Evolutionary conservation across 345 rosid genomes (phyloP), one percentile per base, ranked within the genome.

Genomic region (Passiflora organensis): DNA sequence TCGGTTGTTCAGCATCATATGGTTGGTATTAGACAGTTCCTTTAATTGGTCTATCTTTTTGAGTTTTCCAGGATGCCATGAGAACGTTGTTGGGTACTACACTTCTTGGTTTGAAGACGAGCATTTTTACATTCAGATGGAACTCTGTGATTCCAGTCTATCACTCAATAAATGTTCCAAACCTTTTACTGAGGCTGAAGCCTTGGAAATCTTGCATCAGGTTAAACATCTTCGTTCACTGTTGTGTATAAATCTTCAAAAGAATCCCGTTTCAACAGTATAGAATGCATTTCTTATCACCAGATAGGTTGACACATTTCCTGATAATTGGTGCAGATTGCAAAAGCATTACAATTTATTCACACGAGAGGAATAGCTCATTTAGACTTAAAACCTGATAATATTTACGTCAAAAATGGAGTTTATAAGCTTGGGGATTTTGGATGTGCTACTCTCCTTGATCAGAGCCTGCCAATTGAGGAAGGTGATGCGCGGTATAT

Each of bases 401-500:
- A 94, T 72, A 87, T 94, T 59, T 94, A 94, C 74, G 78, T 83
- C 37, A 89, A 85, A 76, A 77, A 79, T 18, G 82, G 90, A 59
- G 71, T 79, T 38, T 82, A 80, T 65, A 94, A 94, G 72, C 91
- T 94, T 8, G 99, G 97, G 24, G 99, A 94, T 68, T 87, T 94
- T 54, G 99, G 99, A 57, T 89, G 93, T 71, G 96, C 99, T 21
- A 94, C 95, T 32, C 87, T 78, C 43, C 80, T 89, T 18, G 74
- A 89, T 59, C 78, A 77, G 76, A 89, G 85, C 73, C 75, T 94
- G 41, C 89, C 96, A 38, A 61, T 94, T 48, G 97, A 94, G 59
- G 99, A 94, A 78, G 99, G 97, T 10, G 99, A 94, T 75, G 99
- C 90, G 42, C 95, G 96, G 20, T 94, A 94, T 72, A 94, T 94